Evolutionary conservation across 2,329 filamentous ascomycete genomes (phyloP).

Genomic region (Diaporthe australafricana): DNA sequence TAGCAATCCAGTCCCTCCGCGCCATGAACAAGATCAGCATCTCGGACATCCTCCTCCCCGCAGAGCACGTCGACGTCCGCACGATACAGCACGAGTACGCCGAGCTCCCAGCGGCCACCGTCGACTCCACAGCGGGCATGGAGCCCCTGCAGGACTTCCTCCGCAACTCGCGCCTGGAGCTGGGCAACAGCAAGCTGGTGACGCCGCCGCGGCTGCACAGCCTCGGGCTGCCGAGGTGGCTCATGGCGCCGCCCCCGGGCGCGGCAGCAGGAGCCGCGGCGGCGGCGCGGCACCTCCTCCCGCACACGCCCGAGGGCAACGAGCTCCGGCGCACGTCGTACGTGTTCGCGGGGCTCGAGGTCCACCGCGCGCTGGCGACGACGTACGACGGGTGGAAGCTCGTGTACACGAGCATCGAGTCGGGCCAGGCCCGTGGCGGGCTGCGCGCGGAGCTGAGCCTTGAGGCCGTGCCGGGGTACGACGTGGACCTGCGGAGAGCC

Average conservation of each 20-base stretch:
- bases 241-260: constrained; percentile 33
- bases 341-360: constrained; percentile 63
- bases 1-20: constrained; percentile 48
- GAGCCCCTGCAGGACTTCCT: constrained; percentile 57
- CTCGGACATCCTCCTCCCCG: constrained; percentile 60
- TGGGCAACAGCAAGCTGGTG: constrained; percentile 61
- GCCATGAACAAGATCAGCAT: constrained; percentile 52
- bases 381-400: constrained; percentile 58
- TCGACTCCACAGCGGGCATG: constrained; percentile 42
- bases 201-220: constrained; percentile 49
- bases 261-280: background rate
- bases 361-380: constrained; percentile 59
- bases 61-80: constrained; percentile 60
- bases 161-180: constrained; percentile 56
- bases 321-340: constrained; percentile 43
- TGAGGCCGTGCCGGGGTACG: constrained; percentile 45
- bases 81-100: constrained; percentile 53
- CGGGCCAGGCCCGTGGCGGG: constrained; percentile 62
- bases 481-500: constrained; percentile 23
- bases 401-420: constrained; percentile 64
- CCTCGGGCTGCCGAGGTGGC: constrained; percentile 41
- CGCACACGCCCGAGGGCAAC: constrained; percentile 16
- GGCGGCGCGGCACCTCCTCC: background rate
- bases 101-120: constrained; percentile 42
- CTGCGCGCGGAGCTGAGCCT: constrained; percentile 63